A percentile compares a stretch with the other conserved stretches of the same genome.
Conservation (phyloP, 2,329 filamentous ascomycete genomes). For the Neofusicoccum laricinum region DNA sequence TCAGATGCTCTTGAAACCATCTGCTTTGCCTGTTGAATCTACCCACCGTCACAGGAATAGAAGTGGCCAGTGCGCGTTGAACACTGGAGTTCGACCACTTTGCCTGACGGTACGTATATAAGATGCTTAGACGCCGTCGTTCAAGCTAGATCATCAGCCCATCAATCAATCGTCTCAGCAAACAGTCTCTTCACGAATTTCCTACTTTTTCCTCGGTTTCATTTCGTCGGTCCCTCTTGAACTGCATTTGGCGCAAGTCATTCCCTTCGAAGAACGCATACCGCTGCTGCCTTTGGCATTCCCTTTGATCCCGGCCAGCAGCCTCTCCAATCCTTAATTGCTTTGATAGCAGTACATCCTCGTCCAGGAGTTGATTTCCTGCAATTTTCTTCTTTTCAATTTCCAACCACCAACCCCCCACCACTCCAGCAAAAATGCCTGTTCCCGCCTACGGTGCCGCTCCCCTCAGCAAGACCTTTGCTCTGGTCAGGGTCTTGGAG, state of each 20-base stretch:
- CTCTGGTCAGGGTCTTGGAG: constrained; percentile 68
- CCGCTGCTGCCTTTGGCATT: background rate
- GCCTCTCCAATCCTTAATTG: constrained; percentile 21
- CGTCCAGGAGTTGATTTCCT: constrained; percentile 15
- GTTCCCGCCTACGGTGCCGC: constrained; percentile 63
- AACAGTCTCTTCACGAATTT: constrained; percentile 30
- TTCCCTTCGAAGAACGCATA: constrained; percentile 20
- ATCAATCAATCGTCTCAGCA: constrained; percentile 24
- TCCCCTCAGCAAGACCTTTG: constrained; percentile 72
- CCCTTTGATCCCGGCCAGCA: constrained; percentile 32
- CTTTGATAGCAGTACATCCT: constrained; percentile 12
- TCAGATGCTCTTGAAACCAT: constrained; percentile 7
- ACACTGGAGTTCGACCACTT: background rate
- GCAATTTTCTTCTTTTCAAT: constrained; percentile 19
- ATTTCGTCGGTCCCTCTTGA: constrained; percentile 19
- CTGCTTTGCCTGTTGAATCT: background rate
- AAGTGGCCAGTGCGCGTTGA: constrained; percentile 4
- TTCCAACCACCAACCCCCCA: background rate
- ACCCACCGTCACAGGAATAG: constrained; percentile 7
- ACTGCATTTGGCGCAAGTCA: constrained; percentile 23
- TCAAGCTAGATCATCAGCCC: background rate
- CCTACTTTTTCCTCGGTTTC: constrained; percentile 33
- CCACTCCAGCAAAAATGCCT: constrained; percentile 40
- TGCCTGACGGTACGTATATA: background rate
- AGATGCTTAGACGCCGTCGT: background rate